Base-by-base conservation (phyloP, 805 yeast species). In the Kodamaea nitidulidarum region DNA sequence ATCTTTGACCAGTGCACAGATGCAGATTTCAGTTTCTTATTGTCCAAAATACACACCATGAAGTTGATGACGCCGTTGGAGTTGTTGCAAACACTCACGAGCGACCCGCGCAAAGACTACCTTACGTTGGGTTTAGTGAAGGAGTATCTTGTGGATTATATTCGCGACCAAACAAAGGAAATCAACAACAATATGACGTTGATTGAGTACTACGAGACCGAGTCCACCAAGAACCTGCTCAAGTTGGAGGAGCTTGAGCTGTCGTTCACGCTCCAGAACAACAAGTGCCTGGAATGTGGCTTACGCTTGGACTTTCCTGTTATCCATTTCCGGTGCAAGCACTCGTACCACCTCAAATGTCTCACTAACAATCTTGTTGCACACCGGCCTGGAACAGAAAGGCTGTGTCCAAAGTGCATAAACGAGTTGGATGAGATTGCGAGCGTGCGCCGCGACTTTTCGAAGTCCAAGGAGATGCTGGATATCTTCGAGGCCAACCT, bases 291-390 rank as follows among this genome's bases (percentile, higher is more conserved):
- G 10, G 70, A 77, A 12, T 90, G 96, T 55, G 67, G 74, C 7
- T 64, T 73, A 31, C 71, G 75, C 9, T 61, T 91, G 15, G 95
- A 86, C 42, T 70, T 81, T 30, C 97, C 98, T 0, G 73, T 82
- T 2, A 76, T 85, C 1, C 95, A 86, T 51, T 93, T 91, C 65
- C 76, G 79, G 46, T 93, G 98, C 63, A 72, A 73, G 21, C 98
- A 93, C 53, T 78, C 93, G 2, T 88, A 78, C 54, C 98, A 93
- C 54, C 85, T 83, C 49, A 68, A 83, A 32, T 93, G 98, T 55
- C 60, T 88, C 17, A 70, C 70, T 36, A 80, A 78, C 31, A 75
- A 68, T 27, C 59, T 50, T 10, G 46, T 48, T 33, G 47, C 45
- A 5, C 38, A 41, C 2, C 42, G 41, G 4, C 18, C 18, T 8